phyloP scores from a whole-genome alignment of 75 land plant genomes.

The Selaginella tamariscina region DNA sequence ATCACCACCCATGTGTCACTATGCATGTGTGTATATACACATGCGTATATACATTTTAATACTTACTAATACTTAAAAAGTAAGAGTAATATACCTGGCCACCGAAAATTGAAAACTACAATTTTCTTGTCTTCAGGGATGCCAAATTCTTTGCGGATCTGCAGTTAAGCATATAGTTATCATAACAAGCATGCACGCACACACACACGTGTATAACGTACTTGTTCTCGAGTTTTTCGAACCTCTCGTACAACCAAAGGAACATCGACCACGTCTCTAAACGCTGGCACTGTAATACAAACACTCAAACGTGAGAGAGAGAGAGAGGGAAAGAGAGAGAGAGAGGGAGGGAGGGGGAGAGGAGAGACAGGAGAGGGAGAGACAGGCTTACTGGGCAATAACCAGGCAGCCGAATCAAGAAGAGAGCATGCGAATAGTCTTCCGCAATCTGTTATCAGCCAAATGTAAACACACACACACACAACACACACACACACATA shows the following conservation, averaged over 20 bases:
- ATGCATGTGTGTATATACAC: no score
- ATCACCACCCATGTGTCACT: no score
- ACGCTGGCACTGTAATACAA: conserved; percentile 91
- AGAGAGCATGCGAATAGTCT: conserved; percentile 91
- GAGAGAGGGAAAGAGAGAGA: not conserved
- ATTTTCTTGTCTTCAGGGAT: conserved; percentile 58
- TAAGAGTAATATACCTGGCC: conserved; percentile 91
- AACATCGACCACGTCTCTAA: conserved; percentile 95
- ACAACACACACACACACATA: no score
- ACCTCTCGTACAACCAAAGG: conserved; percentile 79
- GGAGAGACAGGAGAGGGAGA: not conserved
- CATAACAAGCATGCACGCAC: no score
- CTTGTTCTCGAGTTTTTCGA: conserved; percentile 72
- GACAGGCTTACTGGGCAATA: conserved; percentile 74
- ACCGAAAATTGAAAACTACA: conserved; percentile 89
- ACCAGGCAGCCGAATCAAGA: conserved; percentile 85
- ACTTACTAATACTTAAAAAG: no score
- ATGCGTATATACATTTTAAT: no score
- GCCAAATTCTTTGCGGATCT: conserved; percentile 92
- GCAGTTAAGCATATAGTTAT: no score
- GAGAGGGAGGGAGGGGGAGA: not conserved
- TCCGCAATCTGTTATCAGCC: conserved; percentile 68
- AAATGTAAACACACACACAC: not conserved
- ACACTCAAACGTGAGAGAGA: not conserved
- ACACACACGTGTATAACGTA: conserved; percentile 15